These are phyloP conservation scores for Lumnitzera littorea DNA, from an alignment of 345 rosid genomes.

Conservation along the genomic window DNA sequence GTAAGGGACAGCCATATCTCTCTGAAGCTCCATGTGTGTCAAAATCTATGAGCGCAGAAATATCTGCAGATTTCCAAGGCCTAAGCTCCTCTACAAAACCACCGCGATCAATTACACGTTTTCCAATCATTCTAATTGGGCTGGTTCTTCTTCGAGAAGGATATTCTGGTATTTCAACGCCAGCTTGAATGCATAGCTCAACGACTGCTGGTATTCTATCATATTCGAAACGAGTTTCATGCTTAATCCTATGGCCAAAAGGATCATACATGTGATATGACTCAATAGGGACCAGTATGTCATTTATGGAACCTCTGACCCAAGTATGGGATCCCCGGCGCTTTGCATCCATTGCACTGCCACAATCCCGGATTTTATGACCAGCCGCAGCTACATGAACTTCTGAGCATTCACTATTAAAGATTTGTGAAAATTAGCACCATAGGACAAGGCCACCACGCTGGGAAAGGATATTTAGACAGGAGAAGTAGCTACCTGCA, in stretches of 20 bases:
- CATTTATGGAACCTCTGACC: constrained; percentile 69
- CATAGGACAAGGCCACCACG: no score
- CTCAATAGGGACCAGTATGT: constrained; percentile 72
- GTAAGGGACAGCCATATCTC: constrained; percentile 44
- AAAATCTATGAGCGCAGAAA: constrained; percentile 50
- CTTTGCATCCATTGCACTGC: constrained; percentile 30
- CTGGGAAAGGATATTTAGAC: no score
- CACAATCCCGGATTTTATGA: constrained; percentile 56
- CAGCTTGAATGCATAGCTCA: constrained; percentile 88
- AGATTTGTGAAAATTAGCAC: constrained; percentile 2
- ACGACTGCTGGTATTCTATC: constrained; percentile 85
- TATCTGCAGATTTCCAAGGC: constrained; percentile 31
- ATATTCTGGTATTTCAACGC: constrained; percentile 73
- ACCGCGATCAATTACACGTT: constrained; percentile 61
- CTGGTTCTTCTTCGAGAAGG: constrained; percentile 73
- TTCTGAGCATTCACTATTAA: constrained; percentile 64
- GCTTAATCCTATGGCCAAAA: constrained; percentile 67
- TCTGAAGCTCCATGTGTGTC: constrained; percentile 60
- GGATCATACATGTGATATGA: constrained; percentile 86
- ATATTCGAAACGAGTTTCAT: constrained; percentile 70
- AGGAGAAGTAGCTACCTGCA: constrained; percentile 40
- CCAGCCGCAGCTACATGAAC: constrained; percentile 70
- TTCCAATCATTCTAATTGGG: constrained; percentile 71
- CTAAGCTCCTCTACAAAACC: constrained; percentile 55
- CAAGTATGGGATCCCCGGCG: constrained; percentile 60